Evolutionary conservation across 257 asterid species (phyloP), one percentile per base, ranked within the genome.

Genomic region (Przewalskia tangutica): DNA sequence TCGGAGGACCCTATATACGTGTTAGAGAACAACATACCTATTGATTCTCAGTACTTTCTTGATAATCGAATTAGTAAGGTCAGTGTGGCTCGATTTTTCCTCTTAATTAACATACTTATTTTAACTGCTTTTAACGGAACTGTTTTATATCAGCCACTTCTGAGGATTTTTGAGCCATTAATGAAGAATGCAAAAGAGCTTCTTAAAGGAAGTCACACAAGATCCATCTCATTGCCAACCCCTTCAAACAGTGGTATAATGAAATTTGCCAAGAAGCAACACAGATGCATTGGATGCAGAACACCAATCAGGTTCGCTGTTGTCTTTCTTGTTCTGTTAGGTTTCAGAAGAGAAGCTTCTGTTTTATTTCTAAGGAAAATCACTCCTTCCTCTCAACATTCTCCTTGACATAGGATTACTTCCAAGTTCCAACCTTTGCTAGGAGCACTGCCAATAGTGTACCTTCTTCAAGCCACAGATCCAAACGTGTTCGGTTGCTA

Each of bases 11-110:
- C 99, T 71, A 94, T 95, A 85, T 95, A 88, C 75, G 99, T 96
- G 77, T 88, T 96, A 75, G 99, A 96, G 58, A 92, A 96, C 86
- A 94, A 90, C 91, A 94, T 96, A 81, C 98, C 99, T 9, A 96
- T 96, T 60, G 99, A 96, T 84, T 88, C 97, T 79, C 89, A 92
- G 44, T 96, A 96, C 91, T 96, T 94, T 89, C 97, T 96, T 68
- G 99, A 96, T 62, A 96, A 96, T 91, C 99, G 94, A 91, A 90
- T 96, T 85, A 96, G 97, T 93, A 96, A 96, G 99, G 99, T 95
- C 14, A 32, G 94, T 83, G 50, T 40, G 23, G 34, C 84, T 79
- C 80, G 68, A 38, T 85, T 59, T 23, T 86, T 16, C 36, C 9
- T 71, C 81, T 84, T 79, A 59, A 14, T 63, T 14, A 46, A 23